Evolutionary conservation across 2,329 filamentous ascomycete species (phyloP).

Genomic region (Tolypocladium guangdongense): DNA sequence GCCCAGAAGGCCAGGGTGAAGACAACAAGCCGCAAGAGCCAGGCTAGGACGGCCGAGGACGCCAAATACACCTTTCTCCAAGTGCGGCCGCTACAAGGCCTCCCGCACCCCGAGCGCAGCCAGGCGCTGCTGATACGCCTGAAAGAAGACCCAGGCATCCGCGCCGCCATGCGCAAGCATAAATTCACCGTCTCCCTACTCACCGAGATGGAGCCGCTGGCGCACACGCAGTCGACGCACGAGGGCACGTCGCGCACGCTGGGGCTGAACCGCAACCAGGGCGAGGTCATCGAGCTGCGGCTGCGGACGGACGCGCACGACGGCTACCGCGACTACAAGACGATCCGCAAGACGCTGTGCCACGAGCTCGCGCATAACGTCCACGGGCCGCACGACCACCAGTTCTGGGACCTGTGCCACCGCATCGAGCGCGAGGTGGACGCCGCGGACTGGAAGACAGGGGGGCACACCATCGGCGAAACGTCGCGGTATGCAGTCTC

Average conservation of each 20-base stretch:
- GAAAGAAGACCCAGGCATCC: slow-evolving; percentile 75
- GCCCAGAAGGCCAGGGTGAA: slow-evolving; percentile 18
- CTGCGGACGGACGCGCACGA: slow-evolving; percentile 90
- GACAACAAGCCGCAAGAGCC: slow-evolving; percentile 5
- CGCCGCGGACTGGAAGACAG: slow-evolving; percentile 63
- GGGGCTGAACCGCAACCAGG: slow-evolving; percentile 76
- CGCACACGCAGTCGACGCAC: slow-evolving; percentile 61
- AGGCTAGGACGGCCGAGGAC: slow-evolving; percentile 31
- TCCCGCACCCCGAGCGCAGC: slow-evolving; percentile 65
- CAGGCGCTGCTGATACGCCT: slow-evolving; percentile 64
- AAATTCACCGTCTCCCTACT: slow-evolving; percentile 75
- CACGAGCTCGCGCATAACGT: slow-evolving; percentile 95
- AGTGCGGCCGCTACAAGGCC: slow-evolving; percentile 62
- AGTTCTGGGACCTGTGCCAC: slow-evolving; percentile 84
- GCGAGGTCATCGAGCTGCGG: slow-evolving; percentile 82
- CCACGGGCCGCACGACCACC: slow-evolving; percentile 67
- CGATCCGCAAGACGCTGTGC: slow-evolving; percentile 82
- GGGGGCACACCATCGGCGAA: slow-evolving; percentile 57
- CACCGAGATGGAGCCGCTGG: slow-evolving; percentile 89
- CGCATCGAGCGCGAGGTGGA: slow-evolving; percentile 84
- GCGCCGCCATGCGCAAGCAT: slow-evolving; percentile 71
- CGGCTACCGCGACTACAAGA: slow-evolving; percentile 86
- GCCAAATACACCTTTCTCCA: slow-evolving; percentile 70
- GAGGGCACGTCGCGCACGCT: slow-evolving; percentile 66
- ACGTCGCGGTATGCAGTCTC: slow-evolving; percentile 47